Conservation (phyloP, 2,329 filamentous ascomycete species). For the Neonectria magnoliae region DNA sequence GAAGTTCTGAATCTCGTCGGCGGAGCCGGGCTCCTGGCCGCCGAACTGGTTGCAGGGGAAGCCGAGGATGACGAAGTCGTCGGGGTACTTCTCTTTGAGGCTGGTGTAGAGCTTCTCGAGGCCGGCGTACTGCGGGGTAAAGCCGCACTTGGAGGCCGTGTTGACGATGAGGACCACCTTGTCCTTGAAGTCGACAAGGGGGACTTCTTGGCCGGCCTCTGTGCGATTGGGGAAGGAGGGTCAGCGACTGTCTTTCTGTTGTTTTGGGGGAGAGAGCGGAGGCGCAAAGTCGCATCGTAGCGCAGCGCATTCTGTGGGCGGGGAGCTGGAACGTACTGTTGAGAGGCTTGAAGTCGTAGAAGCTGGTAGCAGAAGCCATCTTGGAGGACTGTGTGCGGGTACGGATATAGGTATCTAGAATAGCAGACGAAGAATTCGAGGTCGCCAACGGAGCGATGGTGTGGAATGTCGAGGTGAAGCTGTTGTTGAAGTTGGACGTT, state of each 20-base stretch:
- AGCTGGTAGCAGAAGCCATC: conserved; percentile 58
- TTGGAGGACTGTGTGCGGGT: conserved; percentile 27
- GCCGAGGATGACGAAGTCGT: conserved; percentile 87
- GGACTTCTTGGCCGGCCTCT: conserved; percentile 72
- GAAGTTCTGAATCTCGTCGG: conserved; percentile 84
- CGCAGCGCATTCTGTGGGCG: not conserved
- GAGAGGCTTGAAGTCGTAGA: conserved; percentile 87
- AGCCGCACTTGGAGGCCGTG: conserved; percentile 98
- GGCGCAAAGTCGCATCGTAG: not conserved
- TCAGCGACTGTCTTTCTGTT: conserved; percentile 23
- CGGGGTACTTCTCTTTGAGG: conserved; percentile 73
- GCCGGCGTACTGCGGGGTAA: conserved; percentile 93
- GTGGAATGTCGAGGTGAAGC: conserved; percentile 12
- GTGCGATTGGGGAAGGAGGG: conserved; percentile 9
- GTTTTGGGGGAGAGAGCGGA: not conserved
- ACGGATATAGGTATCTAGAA: conserved; percentile 17
- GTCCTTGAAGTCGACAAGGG: conserved; percentile 78
- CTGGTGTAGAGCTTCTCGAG: conserved; percentile 91
- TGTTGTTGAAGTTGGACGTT: conserved; percentile 4
- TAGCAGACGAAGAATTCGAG: conserved; percentile 13
- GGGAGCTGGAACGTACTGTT: conserved; percentile 69
- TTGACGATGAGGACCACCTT: conserved; percentile 98
- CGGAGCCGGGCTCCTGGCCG: conserved; percentile 83
- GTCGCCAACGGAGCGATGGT: conserved; percentile 17
- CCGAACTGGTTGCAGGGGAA: conserved; percentile 99